Evolutionary conservation across 2,329 filamentous ascomycete genomes (phyloP).

Genomic region (Thyridium curvatum): DNA sequence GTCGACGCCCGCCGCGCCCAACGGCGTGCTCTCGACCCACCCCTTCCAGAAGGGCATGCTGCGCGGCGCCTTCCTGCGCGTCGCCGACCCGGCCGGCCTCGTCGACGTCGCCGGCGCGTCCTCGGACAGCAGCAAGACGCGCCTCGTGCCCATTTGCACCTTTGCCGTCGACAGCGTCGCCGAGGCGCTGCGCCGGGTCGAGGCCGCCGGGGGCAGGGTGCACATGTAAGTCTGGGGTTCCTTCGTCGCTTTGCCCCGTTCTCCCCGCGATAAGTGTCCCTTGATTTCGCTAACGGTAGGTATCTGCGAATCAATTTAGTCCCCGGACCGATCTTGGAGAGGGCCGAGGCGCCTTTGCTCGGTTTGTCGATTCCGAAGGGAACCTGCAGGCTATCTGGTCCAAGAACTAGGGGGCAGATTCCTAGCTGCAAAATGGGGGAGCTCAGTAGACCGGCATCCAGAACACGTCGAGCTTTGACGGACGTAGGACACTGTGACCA

Average conservation of each 20-base stretch:
- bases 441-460: no score
- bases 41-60: conserved; percentile 26
- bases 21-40: conserved; percentile 21
- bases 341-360: conserved; percentile 25
- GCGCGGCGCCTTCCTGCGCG: conserved; percentile 25
- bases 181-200: conserved; percentile 20
- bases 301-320: no score
- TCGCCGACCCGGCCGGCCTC: conserved; percentile 21
- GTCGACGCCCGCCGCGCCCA: conserved; percentile 2
- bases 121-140: conserved; percentile 18
- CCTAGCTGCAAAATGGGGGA: no score
- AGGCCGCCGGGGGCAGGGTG: conserved; percentile 22
- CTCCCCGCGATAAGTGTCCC: background rate
- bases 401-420: background rate
- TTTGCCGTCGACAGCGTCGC: conserved; percentile 25
- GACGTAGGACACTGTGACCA: no score
- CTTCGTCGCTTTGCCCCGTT: conserved; percentile 1
- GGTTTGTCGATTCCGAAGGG: conserved; percentile 30
- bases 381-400: conserved; percentile 13
- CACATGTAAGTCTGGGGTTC: conserved; percentile 22
- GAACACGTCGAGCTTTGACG: no score
- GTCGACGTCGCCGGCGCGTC: conserved; percentile 20
- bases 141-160: conserved; percentile 20
- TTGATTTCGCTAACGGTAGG: no score
- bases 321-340: conserved; percentile 27